These are phyloP conservation scores for Sisymbrium altissimum DNA, from an alignment of 345 rosid species.

Conservation along the genomic window DNA sequence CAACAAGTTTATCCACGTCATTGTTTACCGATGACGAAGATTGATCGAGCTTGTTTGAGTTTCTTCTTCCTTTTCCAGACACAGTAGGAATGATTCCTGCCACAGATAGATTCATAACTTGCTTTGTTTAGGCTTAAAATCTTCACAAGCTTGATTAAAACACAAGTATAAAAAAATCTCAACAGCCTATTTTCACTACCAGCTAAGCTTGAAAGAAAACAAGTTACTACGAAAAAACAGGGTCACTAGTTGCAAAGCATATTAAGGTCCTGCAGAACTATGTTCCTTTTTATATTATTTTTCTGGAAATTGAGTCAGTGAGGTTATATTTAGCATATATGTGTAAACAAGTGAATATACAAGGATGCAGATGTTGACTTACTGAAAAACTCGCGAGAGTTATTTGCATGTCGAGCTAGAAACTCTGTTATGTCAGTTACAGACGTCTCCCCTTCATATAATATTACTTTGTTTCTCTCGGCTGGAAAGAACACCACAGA, in stretches of 20 bases:
- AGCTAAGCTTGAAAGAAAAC: not conserved
- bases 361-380: constrained; percentile 35
- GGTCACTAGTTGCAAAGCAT: constrained; percentile 4
- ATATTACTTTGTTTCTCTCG: constrained; percentile 47
- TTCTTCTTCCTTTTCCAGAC: constrained; percentile 37
- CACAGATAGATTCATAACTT: constrained; percentile 13
- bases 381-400: constrained; percentile 46
- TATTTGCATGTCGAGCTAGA: constrained; percentile 59
- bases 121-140: not conserved
- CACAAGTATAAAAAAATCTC: too few relatives aligned
- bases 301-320: constrained; percentile 10
- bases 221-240: not conserved
- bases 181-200: not conserved
- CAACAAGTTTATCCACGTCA: constrained; percentile 44
- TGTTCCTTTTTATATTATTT: not conserved
- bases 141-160: too few relatives aligned
- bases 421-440: constrained; percentile 68
- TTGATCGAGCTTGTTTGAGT: constrained; percentile 27
- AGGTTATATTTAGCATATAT: not conserved
- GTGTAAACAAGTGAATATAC: not conserved
- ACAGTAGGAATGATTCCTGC: constrained; percentile 49
- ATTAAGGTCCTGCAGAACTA: not conserved
- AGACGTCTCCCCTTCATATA: constrained; percentile 65
- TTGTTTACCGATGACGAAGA: constrained; percentile 17
- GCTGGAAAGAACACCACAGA: constrained; percentile 78